Base-by-base conservation (phyloP, 192 early-diverging fungal species). In the Backusella tuberculispora region DNA sequence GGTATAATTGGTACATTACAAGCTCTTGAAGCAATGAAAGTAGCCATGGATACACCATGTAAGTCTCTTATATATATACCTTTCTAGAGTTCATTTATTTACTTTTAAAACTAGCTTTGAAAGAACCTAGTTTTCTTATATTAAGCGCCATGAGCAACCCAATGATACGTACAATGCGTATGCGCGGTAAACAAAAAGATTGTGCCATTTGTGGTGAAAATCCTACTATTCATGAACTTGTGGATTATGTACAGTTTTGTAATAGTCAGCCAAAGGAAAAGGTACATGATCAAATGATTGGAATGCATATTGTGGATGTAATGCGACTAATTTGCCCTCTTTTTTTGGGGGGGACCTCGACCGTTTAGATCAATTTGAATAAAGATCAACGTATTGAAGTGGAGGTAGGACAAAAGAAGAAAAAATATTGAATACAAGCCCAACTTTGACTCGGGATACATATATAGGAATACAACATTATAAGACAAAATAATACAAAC, bases 191-290 rank as follows among this genome's bases (percentile, higher is more conserved):
- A 26, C 88, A 90, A 71, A 68, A 82, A 6, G 81, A 88, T 0
- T 99, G 97, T 78, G 87, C 87, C 4, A 88, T 94, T 15, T 99
- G 97, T 73, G 94, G 95, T 7, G 89, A 96, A 26, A 50, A 86
- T 0, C 95, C 97, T 6, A 92, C 88, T 0, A 88, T 98, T 34
- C 92, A 81, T 0, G 75, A 90, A 71, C 83, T 96, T 10, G 91
- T 92, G 17, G 95, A 99, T 70, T 99, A 99, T 83, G 92, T 91
- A 13, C 88, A 91, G 15, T 97, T 97, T 67, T 99, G 97, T 83
- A 94, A 53, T 19, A 53, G 19, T 24, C 50, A 53, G 19, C 19
- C 42, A 7, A 53, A 53, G 50, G 19, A 53, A 53, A 53, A 9
- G n/a, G 6, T 53, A 53, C 10, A 43, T n/a, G n/a, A 53, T 53